Evolutionary conservation across 1,139 yeast species (phyloP).

Genomic region (Candida albicans): DNA sequence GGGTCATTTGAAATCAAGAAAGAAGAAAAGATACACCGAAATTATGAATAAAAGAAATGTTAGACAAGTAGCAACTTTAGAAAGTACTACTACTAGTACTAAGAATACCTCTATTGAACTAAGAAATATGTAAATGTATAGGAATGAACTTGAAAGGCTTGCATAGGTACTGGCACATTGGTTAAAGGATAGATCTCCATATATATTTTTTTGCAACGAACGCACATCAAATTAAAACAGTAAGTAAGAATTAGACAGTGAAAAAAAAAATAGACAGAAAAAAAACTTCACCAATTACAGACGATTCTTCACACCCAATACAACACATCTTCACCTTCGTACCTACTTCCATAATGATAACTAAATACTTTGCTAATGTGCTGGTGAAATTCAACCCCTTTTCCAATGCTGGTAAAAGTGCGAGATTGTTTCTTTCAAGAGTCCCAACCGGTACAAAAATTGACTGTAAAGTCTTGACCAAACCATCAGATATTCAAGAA

Average conservation of each 20-base stretch:
- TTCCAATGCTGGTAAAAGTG: conserved; percentile 71
- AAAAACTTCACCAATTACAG: conserved; percentile 5
- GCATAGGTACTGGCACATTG: not conserved
- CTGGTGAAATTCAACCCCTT: conserved; percentile 78
- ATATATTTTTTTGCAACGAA: not conserved
- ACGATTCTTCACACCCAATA: no score
- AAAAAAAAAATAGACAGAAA: not conserved
- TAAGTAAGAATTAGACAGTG: not conserved
- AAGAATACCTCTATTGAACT: not conserved
- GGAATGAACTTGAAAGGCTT: not conserved
- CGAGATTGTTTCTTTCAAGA: conserved; percentile 76
- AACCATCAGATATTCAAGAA: conserved; percentile 50
- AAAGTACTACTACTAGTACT: not conserved
- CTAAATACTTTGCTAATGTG: conserved; percentile 81
- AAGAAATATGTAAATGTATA: not conserved
- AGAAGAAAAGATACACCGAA: conserved; percentile 22
- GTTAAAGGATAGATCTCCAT: not conserved
- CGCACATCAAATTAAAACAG: not conserved
- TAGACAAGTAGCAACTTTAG: not conserved
- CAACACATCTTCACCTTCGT: not conserved
- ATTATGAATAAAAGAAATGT: conserved; percentile 24
- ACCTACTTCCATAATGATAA: conserved; percentile 54
- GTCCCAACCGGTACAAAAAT: conserved; percentile 70
- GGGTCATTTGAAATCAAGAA: conserved; percentile 29
- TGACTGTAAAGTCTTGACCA: conserved; percentile 55